Evolutionary conservation across 352 stramenopile genomes (phyloP).

Genomic region (Phytophthora pinifolia): DNA sequence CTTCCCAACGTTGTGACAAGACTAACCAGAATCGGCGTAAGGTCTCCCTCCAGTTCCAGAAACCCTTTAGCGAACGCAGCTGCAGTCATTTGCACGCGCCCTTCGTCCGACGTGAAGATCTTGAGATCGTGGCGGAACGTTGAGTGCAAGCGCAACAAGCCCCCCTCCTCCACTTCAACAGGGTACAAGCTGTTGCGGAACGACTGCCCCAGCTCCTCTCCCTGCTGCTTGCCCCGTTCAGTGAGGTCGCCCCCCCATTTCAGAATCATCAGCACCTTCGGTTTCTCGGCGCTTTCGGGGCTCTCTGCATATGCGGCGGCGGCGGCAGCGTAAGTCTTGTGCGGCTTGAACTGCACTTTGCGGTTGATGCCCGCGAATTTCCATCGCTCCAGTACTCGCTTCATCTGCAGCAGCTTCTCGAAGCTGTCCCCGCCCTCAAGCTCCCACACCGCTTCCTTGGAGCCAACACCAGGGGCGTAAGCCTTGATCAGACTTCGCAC

Average conservation of each 20-base stretch:
- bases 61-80: constrained; percentile 99
- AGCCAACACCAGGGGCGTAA: constrained; percentile 75
- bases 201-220: constrained; percentile 92
- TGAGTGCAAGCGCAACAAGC: constrained; percentile 97
- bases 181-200: constrained; percentile 92
- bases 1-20: constrained; percentile 88
- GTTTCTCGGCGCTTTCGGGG: constrained; percentile 46
- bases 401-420: constrained; percentile 95
- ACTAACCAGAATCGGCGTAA: constrained; percentile 99
- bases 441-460: constrained; percentile 86
- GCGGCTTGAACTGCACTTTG: constrained; percentile 92
- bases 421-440: constrained; percentile 85
- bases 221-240: constrained; percentile 96
- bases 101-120: constrained; percentile 99
- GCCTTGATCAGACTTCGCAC: constrained; percentile 81
- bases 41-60: constrained; percentile 97
- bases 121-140: constrained; percentile 99
- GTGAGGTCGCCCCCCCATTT: constrained; percentile 99
- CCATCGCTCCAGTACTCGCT: constrained; percentile 96
- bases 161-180: constrained; percentile 90
- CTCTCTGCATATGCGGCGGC: constrained; percentile 26
- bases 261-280: constrained; percentile 97
- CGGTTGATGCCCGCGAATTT: constrained; percentile 98
- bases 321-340: constrained; percentile 55
- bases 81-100: constrained; percentile 99